These are phyloP conservation scores for Psilocybe cyanescens DNA, from an alignment of 768 basidiomycete genomes.

Conservation along the genomic window DNA sequence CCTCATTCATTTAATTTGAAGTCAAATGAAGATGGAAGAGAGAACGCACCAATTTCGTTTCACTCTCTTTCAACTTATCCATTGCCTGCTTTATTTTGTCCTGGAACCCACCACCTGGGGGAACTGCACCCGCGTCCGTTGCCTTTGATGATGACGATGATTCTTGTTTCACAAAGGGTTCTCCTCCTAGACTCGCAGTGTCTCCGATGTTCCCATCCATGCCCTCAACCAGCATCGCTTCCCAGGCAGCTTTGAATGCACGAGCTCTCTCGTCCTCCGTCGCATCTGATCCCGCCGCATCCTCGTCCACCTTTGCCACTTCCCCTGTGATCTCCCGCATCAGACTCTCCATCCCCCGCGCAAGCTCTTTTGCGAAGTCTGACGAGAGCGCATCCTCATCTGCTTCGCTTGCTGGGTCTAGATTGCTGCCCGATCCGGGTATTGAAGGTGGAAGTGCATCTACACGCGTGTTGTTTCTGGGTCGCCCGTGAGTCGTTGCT, in stretches of 20 bases:
- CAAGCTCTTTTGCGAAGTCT: constrained; percentile 50
- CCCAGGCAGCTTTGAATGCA: constrained; percentile 65
- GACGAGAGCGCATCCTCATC: constrained; percentile 45
- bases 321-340: constrained; percentile 48
- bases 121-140: constrained; percentile 7
- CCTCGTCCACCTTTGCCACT: constrained; percentile 26
- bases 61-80: constrained; percentile 73
- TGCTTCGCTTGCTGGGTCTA: constrained; percentile 31
- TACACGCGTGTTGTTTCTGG: constrained; percentile 53
- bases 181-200: constrained; percentile 18
- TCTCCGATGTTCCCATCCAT: constrained; percentile 48
- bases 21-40: not conserved
- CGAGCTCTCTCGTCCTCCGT: constrained; percentile 39
- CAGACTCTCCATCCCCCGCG: constrained; percentile 53
- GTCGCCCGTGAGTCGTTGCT: constrained; percentile 34
- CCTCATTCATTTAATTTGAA: not conserved
- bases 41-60: constrained; percentile 51
- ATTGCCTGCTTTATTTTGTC: constrained; percentile 71
- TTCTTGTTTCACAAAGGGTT: constrained; percentile 2
- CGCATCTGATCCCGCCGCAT: constrained; percentile 21
- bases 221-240: constrained; percentile 68
- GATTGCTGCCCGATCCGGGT: constrained; percentile 34
- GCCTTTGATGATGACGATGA: constrained; percentile 5
- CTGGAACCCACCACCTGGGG: constrained; percentile 53
- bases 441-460: constrained; percentile 42